Evolutionary conservation across 352 stramenopile species (phyloP).

Genomic region (Phytophthora melonis): DNA sequence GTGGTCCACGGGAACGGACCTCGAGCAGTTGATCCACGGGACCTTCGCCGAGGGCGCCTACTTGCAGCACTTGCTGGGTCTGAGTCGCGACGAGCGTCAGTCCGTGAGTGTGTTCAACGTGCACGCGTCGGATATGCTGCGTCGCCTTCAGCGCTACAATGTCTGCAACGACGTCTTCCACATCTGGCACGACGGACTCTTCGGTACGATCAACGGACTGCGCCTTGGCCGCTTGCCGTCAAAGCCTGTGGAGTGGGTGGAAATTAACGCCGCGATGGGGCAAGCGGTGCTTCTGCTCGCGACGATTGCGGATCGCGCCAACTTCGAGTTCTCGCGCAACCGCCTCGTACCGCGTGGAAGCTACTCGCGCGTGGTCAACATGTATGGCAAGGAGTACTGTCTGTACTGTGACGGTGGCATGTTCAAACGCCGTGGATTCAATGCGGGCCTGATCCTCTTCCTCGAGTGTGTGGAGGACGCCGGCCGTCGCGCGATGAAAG

Average conservation of each 20-base stretch:
- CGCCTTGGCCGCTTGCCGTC: conserved; percentile 83
- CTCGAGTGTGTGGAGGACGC: conserved; percentile 91
- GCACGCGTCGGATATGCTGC: conserved; percentile 84
- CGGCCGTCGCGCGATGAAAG: conserved; percentile 84
- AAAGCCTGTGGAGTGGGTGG: conserved; percentile 89
- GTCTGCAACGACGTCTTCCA: conserved; percentile 93
- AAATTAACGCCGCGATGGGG: conserved; percentile 91
- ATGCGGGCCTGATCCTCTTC: conserved; percentile 92
- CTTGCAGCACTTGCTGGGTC: conserved; percentile 75
- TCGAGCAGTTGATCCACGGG: conserved; percentile 75
- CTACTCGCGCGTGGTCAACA: conserved; percentile 87
- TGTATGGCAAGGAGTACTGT: conserved; percentile 87
- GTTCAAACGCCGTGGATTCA: conserved; percentile 92
- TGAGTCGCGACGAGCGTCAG: conserved; percentile 81
- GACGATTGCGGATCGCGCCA: conserved; percentile 83
- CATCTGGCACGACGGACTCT: conserved; percentile 92
- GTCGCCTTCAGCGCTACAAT: conserved; percentile 85
- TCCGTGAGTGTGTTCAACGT: conserved; percentile 81
- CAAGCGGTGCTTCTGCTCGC: conserved; percentile 86
- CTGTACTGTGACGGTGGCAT: conserved; percentile 86
- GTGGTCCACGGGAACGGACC: conserved; percentile 76
- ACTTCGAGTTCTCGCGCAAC: conserved; percentile 88
- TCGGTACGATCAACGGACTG: conserved; percentile 91
- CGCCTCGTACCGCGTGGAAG: conserved; percentile 85
- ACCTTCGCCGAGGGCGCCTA: conserved; percentile 82